Conservation (phyloP, 441 rosid genomes). For the Adansonia madagascariensis region DNA sequence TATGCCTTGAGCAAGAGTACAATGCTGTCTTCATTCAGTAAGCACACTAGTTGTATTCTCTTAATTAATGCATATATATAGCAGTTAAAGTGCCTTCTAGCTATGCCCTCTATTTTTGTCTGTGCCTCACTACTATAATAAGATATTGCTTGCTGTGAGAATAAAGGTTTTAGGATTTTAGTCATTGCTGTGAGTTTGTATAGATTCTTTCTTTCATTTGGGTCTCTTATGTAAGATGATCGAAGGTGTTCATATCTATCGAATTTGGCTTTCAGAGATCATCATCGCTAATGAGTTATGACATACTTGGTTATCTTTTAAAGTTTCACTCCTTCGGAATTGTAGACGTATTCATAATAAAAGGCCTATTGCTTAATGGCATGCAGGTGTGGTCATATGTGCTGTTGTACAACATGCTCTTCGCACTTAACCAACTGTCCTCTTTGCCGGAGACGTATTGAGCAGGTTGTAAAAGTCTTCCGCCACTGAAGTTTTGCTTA, state of each 20-base stretch:
- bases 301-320: background rate
- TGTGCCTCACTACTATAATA: background rate
- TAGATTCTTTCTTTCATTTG: background rate
- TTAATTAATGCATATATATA: conserved; percentile 4
- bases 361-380: conserved; percentile 24
- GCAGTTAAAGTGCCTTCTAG: background rate
- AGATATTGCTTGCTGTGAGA: background rate
- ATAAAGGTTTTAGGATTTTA: background rate
- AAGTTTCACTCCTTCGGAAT: background rate
- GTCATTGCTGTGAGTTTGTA: background rate
- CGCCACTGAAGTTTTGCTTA: conserved; percentile 59
- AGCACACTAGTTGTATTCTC: conserved; percentile 31
- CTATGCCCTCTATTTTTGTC: background rate
- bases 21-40: conserved; percentile 91
- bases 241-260: background rate
- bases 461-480: conserved; percentile 77
- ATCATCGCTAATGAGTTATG: background rate
- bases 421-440: conserved; percentile 76
- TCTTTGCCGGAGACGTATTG: conserved; percentile 84
- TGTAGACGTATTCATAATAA: background rate
- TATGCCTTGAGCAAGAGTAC: conserved; percentile 92
- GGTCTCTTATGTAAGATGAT: background rate
- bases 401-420: conserved; percentile 81
- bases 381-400: conserved; percentile 96
- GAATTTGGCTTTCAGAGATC: background rate